Evolutionary conservation across 345 rosid species (phyloP).

Genomic region (Carallia brachiata): DNA sequence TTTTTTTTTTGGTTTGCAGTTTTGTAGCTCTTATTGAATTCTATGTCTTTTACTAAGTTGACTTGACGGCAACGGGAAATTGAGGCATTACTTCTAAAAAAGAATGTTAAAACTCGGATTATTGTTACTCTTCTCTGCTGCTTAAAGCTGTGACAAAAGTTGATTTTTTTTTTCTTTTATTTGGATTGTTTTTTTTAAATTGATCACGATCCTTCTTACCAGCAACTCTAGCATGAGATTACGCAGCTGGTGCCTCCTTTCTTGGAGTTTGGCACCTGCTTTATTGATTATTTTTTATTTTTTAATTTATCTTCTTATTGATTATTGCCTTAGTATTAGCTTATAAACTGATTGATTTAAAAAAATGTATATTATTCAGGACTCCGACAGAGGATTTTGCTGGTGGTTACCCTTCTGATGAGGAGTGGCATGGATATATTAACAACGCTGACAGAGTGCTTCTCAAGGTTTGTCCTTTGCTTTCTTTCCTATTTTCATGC

Average conservation of each 20-base stretch:
- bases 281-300: background rate
- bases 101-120: no score
- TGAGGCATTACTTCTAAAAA: background rate
- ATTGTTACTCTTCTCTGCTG: background rate
- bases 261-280: background rate
- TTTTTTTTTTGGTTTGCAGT: no score
- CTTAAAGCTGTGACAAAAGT: background rate
- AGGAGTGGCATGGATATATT: conserved; percentile 95
- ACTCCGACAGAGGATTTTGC: conserved; percentile 69
- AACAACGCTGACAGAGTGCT: conserved; percentile 87
- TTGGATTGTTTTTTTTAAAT: background rate
- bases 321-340: no score
- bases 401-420: conserved; percentile 85
- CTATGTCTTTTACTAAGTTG: background rate
- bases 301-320: no score
- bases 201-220: background rate
- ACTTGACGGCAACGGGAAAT: background rate
- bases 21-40: no score
- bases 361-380: conserved; percentile 27
- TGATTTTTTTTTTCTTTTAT: background rate
- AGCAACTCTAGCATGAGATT: no score
- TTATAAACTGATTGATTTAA: no score
- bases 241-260: no score
- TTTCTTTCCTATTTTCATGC: no score
- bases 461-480: conserved; percentile 57